These are phyloP conservation scores for Pistacia vera DNA, from an alignment of 345 rosid genomes.

Conservation along the genomic window DNA sequence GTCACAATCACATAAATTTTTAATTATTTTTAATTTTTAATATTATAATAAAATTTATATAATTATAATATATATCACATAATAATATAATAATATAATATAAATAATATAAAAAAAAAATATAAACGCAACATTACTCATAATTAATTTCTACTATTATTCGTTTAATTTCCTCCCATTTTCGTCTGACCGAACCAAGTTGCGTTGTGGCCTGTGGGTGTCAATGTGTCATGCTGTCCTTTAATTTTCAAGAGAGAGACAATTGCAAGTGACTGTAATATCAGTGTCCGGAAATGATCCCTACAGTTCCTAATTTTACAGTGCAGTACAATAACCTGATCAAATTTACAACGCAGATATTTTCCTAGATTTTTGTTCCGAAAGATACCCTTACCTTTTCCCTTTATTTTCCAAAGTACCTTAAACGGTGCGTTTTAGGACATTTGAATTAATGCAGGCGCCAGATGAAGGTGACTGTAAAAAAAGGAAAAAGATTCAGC, in stretches of 20 bases:
- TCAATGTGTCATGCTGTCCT: neutral
- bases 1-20: too few relatives aligned
- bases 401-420: slow-evolving; percentile 1
- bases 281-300: neutral
- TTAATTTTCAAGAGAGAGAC: neutral
- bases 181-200: too few relatives aligned
- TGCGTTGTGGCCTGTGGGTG: neutral
- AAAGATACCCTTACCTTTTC: neutral
- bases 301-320: neutral
- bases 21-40: too few relatives aligned
- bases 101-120: too few relatives aligned
- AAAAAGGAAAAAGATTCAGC: neutral
- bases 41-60: too few relatives aligned
- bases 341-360: neutral
- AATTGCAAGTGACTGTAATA: neutral
- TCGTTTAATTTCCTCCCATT: too few relatives aligned
- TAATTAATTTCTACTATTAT: neutral
- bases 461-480: neutral
- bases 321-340: neutral
- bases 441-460: slow-evolving; percentile 16
- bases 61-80: too few relatives aligned
- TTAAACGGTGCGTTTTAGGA: neutral
- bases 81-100: too few relatives aligned
- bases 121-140: too few relatives aligned
- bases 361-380: neutral